Evolutionary conservation across 345 rosid species (phyloP).

Genomic region (Excoecaria agallocha): DNA sequence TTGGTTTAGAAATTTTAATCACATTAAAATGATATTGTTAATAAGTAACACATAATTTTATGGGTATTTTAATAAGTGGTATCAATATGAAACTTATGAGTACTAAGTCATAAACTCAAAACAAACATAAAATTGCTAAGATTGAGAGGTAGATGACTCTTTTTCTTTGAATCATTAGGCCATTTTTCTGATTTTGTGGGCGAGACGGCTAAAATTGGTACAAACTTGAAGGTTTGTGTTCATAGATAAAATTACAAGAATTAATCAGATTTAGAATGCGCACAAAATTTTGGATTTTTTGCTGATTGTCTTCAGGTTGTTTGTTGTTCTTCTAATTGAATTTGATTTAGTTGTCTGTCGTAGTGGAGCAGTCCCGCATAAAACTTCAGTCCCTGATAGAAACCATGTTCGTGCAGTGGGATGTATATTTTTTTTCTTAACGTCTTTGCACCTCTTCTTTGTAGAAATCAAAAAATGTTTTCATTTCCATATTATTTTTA

Average conservation of each 20-base stretch:
- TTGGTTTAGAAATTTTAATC: not conserved
- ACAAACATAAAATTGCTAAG: not conserved
- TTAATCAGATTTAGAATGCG: not conserved
- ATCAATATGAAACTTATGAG: too few species aligned
- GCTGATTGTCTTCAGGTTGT: not conserved
- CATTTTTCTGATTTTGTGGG: not conserved
- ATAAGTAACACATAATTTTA: not conserved
- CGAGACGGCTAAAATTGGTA: not conserved
- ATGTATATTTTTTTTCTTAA: not conserved
- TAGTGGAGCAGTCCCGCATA: not conserved
- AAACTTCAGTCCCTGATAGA: not conserved
- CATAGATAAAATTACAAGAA: not conserved
- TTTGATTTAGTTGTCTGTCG: not conserved
- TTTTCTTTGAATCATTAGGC: not conserved
- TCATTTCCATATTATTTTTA: not conserved
- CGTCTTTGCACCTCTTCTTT: not conserved
- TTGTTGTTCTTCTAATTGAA: not conserved
- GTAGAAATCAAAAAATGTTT: not conserved
- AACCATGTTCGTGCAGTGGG: not conserved
- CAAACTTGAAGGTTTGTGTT: not conserved
- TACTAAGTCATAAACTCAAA: not conserved
- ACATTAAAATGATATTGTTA: not conserved
- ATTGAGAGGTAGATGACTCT: not conserved
- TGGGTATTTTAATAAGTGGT: not conserved
- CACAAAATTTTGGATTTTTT: not conserved